These are phyloP conservation scores for Rhizopogon roseolus DNA, from an alignment of 768 basidiomycete genomes.

Conservation along the genomic window DNA sequence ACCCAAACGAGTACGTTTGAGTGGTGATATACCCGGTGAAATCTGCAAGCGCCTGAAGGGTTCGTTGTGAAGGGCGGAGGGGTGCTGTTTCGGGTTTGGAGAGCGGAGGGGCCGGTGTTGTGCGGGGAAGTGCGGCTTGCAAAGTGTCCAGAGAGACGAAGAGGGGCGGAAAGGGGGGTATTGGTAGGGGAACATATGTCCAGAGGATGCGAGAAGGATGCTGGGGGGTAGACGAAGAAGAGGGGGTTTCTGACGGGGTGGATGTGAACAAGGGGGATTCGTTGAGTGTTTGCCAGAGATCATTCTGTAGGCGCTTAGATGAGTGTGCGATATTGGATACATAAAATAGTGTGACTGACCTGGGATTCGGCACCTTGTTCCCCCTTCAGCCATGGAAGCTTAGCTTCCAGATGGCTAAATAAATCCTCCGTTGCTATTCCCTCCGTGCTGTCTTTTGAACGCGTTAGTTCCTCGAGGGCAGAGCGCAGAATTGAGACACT, in stretches of 20 bases:
- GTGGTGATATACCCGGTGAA: conserved; percentile 78
- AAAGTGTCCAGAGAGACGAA: conserved; percentile 16
- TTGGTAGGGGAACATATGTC: conserved; percentile 31
- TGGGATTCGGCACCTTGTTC: conserved; percentile 50
- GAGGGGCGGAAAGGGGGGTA: conserved; percentile 24
- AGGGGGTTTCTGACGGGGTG: conserved; percentile 11
- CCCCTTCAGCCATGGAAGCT: conserved; percentile 52
- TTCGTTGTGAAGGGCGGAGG: conserved; percentile 47
- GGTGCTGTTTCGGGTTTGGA: conserved; percentile 9
- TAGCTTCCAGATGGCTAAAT: conserved; percentile 51
- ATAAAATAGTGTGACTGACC: conserved; percentile 31
- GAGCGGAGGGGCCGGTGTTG: conserved; percentile 9
- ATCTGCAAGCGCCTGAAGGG: conserved; percentile 61
- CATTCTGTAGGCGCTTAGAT: conserved; percentile 26
- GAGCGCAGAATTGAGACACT: conserved; percentile 59
- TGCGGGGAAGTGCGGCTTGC: conserved; percentile 15
- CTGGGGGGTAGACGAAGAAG: conserved; percentile 5
- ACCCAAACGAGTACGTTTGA: conserved; percentile 49
- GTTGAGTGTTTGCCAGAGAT: conserved; percentile 59
- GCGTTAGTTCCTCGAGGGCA: conserved; percentile 46
- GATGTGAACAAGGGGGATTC: conserved; percentile 47
- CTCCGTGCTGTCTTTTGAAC: conserved; percentile 27
- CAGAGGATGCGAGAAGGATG: conserved; percentile 28
- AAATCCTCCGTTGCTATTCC: conserved; percentile 54
- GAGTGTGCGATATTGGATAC: background rate